phyloP scores from a whole-genome alignment of 2,329 filamentous ascomycete genomes.

The Stenocarpella maydis region DNA sequence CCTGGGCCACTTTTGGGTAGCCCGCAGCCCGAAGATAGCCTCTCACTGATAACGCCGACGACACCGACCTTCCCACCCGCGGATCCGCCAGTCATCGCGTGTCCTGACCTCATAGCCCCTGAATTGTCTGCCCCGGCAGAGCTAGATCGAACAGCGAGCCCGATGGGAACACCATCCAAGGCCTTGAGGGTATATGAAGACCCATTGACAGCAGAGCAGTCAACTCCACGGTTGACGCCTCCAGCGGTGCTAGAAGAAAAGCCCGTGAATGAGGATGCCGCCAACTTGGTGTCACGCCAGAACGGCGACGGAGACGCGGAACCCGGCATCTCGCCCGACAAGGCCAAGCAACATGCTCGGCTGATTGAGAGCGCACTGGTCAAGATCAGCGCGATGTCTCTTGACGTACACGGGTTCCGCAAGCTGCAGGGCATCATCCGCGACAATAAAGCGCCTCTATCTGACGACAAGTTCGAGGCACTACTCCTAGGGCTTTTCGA shows the following conservation, averaged over 20 bases:
- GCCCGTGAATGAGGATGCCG: constrained; percentile 65
- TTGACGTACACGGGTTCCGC: constrained; percentile 85
- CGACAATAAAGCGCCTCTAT: constrained; percentile 69
- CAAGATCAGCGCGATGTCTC: constrained; percentile 73
- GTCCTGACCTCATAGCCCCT: constrained; percentile 33
- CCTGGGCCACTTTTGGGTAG: constrained; percentile 44
- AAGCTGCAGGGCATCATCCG: constrained; percentile 79
- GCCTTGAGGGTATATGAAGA: constrained; percentile 69
- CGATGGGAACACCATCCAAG: constrained; percentile 44
- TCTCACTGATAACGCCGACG: constrained; percentile 61
- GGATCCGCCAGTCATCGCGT: constrained; percentile 10
- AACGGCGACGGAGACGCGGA: constrained; percentile 34
- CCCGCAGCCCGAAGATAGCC: constrained; percentile 61
- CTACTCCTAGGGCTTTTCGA: constrained; percentile 74
- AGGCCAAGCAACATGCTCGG: constrained; percentile 64
- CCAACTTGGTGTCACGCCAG: constrained; percentile 42
- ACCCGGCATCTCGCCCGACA: constrained; percentile 56
- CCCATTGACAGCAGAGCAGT: constrained; percentile 61
- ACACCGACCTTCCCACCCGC: constrained; percentile 44
- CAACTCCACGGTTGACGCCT: constrained; percentile 45
- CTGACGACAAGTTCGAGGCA: constrained; percentile 73
- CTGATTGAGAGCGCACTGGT: constrained; percentile 78
- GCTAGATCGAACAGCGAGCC: constrained; percentile 25
- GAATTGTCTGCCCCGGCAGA: constrained; percentile 9
- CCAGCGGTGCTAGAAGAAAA: constrained; percentile 66